Percentiles rank a stretch among this genome's conserved stretches.
These are phyloP conservation scores for Lotmaria passim DNA, from an alignment of 208 protist genomes.

Conservation along the genomic window DNA sequence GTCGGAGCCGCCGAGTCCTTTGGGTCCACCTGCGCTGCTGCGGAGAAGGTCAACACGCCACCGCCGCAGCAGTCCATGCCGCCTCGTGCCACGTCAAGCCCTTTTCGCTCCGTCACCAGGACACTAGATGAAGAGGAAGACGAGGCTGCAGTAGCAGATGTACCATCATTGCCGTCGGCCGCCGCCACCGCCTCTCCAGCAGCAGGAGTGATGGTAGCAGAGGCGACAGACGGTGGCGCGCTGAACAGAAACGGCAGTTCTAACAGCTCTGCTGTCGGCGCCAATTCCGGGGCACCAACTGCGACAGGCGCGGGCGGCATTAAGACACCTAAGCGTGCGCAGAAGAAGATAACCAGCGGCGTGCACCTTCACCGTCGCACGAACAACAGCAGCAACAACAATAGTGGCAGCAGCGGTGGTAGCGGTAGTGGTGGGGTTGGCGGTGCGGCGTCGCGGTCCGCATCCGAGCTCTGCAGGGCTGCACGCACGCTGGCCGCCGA, in stretches of 20 bases:
- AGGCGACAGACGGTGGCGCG: too few relatives aligned
- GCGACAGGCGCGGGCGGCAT: not conserved
- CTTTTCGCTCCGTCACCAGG: not conserved
- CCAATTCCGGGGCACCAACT: not conserved
- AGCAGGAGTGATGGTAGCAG: not conserved
- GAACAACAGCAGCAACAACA: conserved; percentile 4
- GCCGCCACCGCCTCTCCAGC: not conserved
- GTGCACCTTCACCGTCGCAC: not conserved
- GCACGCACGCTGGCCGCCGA: conserved; percentile 52
- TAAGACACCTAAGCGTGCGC: conserved; percentile 1
- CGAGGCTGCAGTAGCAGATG: not conserved
- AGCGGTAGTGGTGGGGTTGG: not conserved
- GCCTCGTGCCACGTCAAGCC: conserved; percentile 7
- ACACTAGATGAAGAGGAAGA: not conserved
- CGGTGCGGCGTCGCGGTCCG: not conserved
- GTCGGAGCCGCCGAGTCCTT: not conserved
- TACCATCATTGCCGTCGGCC: not conserved
- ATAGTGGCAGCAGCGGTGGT: not conserved
- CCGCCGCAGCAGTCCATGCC: conserved; percentile 17
- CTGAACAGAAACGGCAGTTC: too few relatives aligned
- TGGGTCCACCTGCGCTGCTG: conserved; percentile 7
- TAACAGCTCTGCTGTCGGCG: not conserved
- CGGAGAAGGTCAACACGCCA: conserved; percentile 3
- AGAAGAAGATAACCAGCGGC: not conserved
- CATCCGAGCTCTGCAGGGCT: conserved; percentile 39